Evolutionary conservation across 2,329 filamentous ascomycete genomes (phyloP), one percentile per base, ranked within the genome.

Genomic region (Ophiostoma fasciatum): DNA sequence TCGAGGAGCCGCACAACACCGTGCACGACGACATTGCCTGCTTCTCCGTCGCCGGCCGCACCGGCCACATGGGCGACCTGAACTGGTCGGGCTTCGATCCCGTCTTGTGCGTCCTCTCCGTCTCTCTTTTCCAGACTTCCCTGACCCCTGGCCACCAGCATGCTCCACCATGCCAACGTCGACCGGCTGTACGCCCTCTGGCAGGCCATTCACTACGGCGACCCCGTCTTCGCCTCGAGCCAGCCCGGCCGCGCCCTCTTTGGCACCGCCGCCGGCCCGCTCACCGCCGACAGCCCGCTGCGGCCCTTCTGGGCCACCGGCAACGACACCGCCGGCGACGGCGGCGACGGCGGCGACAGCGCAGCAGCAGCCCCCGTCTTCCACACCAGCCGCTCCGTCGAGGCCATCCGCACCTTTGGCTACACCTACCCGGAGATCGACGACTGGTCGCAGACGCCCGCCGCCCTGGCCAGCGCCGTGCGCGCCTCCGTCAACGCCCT

Each of bases 391-490:
- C 47, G 48, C 14, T 51, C 49, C 13, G 53, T 51, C 13, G 42
- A 44, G 10, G 36, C 45, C 5, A 49, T 50, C 29, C 46, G 52
- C 17, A 46, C 30, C 7, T 57, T 62, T 37, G 59, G 60, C 15
- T 62, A 64, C 46, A 59, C 55, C 5, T 61, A 61, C 42, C 52
- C 51, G 3, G 57, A 60, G 40, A 49, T 64, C 20, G 41, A 51
- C 38, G 52, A 56, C 46, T 69, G 71, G 42, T 64, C 60, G 7
- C 33, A 74, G 54, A 65, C 65, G 4, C 57, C 68, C 2, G 63
- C 72, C 39, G 62, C 75, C 45, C 52, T 83, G 30, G 62, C 65
- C 22, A 66, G 67, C 39, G 77, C 78, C 46, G 61, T 83, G 22
- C 66, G 71, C 26, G 65, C 71, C 1, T 67, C 74, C 7, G 66